These are phyloP conservation scores for Phoma sp. DNA, from an alignment of 2,329 filamentous ascomycete genomes.

Conservation along the genomic window DNA sequence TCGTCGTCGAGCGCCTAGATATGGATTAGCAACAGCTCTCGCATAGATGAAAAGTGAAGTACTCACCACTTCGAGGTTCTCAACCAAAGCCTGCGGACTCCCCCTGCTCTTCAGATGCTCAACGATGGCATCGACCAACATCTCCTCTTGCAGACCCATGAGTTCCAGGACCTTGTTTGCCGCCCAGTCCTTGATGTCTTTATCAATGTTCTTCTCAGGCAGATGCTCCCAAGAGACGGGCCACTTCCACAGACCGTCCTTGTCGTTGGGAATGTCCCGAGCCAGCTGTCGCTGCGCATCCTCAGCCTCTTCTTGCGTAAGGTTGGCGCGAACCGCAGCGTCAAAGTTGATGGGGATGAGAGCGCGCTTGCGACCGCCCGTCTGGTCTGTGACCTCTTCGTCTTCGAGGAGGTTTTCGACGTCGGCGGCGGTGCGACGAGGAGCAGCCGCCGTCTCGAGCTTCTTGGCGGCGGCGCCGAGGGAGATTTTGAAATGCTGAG, in stretches of 20 bases:
- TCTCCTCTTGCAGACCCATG: conserved; percentile 93
- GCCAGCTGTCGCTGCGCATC: conserved; percentile 83
- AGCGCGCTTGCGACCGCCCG: conserved; percentile 71
- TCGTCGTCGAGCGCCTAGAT: conserved; percentile 87
- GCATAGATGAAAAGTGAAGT: background rate
- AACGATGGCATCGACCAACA: conserved; percentile 91
- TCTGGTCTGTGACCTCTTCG: conserved; percentile 74
- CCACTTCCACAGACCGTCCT: conserved; percentile 90
- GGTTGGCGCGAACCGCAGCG: conserved; percentile 49
- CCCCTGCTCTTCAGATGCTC: conserved; percentile 80
- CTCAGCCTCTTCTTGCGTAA: conserved; percentile 87
- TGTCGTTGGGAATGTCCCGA: conserved; percentile 86
- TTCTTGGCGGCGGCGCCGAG: conserved; percentile 85
- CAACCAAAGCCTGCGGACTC: conserved; percentile 78
- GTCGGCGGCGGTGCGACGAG: conserved; percentile 84
- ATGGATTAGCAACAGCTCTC: background rate
- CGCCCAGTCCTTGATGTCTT: conserved; percentile 91
- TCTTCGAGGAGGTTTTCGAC: conserved; percentile 94
- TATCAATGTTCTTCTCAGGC: conserved; percentile 78
- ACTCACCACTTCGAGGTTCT: conserved; percentile 82
- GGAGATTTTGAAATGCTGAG: conserved; percentile 84
- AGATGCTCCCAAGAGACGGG: conserved; percentile 90
- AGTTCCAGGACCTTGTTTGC: conserved; percentile 99
- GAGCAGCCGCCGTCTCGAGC: conserved; percentile 61
- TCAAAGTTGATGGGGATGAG: conserved; percentile 62